A percentile compares a stretch with the other conserved stretches of the same genome.
These are phyloP conservation scores for Tolypocladium pustulatum DNA, from an alignment of 2,329 filamentous ascomycete species.

Conservation along the genomic window DNA sequence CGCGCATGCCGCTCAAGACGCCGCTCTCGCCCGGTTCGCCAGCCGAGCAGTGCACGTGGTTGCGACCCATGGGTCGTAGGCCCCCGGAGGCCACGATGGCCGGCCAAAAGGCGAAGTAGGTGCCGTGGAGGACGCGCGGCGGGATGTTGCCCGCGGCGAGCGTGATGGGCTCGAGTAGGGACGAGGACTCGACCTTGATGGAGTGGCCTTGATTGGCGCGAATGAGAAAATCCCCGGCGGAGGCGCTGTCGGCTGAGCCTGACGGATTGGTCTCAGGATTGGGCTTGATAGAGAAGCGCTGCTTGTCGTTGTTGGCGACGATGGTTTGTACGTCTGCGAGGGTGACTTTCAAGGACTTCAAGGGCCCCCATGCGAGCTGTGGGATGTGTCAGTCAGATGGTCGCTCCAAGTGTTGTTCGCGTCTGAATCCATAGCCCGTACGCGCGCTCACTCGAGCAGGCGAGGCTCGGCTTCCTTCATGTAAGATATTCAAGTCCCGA, in stretches of 20 bases:
- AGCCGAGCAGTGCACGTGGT: constrained; percentile 82
- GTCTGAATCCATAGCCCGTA: neutral
- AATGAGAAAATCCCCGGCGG: constrained; percentile 67
- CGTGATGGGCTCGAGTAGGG: constrained; percentile 59
- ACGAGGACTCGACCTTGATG: constrained; percentile 62
- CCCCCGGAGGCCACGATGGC: constrained; percentile 68
- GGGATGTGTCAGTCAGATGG: constrained; percentile 1
- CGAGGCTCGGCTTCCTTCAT: neutral
- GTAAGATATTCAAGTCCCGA: neutral
- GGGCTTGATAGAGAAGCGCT: constrained; percentile 73
- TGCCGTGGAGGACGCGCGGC: constrained; percentile 69
- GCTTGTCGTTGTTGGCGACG: constrained; percentile 74
- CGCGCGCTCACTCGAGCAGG: neutral
- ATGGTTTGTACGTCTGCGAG: constrained; percentile 61
- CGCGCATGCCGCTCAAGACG: constrained; percentile 74
- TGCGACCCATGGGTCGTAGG: constrained; percentile 69
- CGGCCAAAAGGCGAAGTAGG: constrained; percentile 72
- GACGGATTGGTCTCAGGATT: constrained; percentile 21
- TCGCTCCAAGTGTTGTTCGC: neutral
- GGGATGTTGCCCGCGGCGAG: constrained; percentile 49
- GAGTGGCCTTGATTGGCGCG: constrained; percentile 94
- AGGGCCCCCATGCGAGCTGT: constrained; percentile 42
- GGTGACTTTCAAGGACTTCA: constrained; percentile 62
- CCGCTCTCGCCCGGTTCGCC: constrained; percentile 45
- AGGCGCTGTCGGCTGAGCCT: constrained; percentile 16